phyloP scores from a whole-genome alignment of 148 eudicot genomes.

The Spergularia bocconei region DNA sequence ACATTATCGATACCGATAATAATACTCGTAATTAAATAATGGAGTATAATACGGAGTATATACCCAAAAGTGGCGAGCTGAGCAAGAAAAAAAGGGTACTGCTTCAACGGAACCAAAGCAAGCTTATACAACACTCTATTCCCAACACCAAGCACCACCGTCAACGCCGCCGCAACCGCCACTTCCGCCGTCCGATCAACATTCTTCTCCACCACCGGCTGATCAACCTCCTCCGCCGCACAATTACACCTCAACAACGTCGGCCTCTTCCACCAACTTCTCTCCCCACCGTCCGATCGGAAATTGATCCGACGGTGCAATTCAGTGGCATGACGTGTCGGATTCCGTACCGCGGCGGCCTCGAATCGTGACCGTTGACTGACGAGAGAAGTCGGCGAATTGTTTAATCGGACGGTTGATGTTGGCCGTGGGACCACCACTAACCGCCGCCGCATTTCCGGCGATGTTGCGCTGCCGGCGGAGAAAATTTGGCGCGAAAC shows the following conservation, averaged over 20 bases:
- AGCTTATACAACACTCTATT: conserved; percentile 88
- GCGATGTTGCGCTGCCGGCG: conserved; percentile 17
- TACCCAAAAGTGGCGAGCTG: conserved; percentile 97
- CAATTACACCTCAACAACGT: conserved; percentile 15
- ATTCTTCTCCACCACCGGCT: conserved; percentile 9
- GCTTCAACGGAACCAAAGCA: conserved; percentile 84
- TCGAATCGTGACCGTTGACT: neutral
- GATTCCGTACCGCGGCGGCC: neutral
- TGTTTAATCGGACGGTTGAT: conserved; percentile 10
- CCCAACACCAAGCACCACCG: conserved; percentile 87
- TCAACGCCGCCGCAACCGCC: conserved; percentile 53
- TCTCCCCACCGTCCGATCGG: conserved; percentile 16
- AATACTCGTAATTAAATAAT: neutral
- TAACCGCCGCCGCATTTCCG: neutral
- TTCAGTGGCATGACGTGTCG: neutral
- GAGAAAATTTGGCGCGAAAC: conserved; percentile 26
- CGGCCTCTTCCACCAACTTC: conserved; percentile 3
- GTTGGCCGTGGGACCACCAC: neutral
- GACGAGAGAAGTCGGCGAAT: conserved; percentile 23
- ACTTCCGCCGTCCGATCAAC: conserved; percentile 43
- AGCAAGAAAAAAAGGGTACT: conserved; percentile 92
- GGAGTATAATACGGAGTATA: neutral
- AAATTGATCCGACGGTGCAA: conserved; percentile 16
- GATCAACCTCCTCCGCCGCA: conserved; percentile 9
- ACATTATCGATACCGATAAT: neutral